Base-by-base conservation (phyloP, 2,329 filamentous ascomycete genomes). In the Colletotrichum neosansevieriae region DNA sequence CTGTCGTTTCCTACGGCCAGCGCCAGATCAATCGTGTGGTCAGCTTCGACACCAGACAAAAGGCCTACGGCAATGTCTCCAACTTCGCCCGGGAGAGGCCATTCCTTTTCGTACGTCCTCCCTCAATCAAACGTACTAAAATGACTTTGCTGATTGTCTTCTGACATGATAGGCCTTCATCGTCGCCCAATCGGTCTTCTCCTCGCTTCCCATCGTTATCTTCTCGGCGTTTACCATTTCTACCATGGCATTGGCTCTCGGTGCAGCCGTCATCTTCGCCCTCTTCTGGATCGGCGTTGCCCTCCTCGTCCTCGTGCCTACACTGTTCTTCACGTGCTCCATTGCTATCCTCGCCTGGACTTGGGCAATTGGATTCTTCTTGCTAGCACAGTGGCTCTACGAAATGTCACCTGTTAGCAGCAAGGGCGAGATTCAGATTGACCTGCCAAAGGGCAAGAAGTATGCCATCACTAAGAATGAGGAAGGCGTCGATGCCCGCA, bases 221-320 rank as follows among this genome's bases (percentile, higher is more conserved):
- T 95, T 96, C 81, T 71, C 85, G 63, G 81, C 86, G 72, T 94
- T 94, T 82, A 83, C 86, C 63, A 72, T 90, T 45, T 88, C 87
- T 44, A 86, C 90, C 67, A 79, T 90, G 70, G 77, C 89, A 70
- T 86, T 93, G 76, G 86, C 90, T 15, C 75, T 92, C 45, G 79
- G 89, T 47, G 84, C 85, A 34, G 90, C 89, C 12, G 74, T 92
- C 44, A 74, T 89, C 63, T 92, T 93, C 81, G 86, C 87, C 1
- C 83, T 92, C 54, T 89, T 92, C 81, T 91, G 89, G 83, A 85
- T 89, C 60, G 88, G 89, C 58, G 77, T 93, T 50, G 91, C 90
- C 2, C 80, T 92, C 11, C 76, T 93, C 54, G 76, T 94, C 45
- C 84, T 96, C 15, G 79, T 93, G 0, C 92, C 92, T 1, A 86